These are phyloP conservation scores for Stephania yunnanensis DNA, from an alignment of 164 flowering plant genomes.

Conservation along the genomic window DNA sequence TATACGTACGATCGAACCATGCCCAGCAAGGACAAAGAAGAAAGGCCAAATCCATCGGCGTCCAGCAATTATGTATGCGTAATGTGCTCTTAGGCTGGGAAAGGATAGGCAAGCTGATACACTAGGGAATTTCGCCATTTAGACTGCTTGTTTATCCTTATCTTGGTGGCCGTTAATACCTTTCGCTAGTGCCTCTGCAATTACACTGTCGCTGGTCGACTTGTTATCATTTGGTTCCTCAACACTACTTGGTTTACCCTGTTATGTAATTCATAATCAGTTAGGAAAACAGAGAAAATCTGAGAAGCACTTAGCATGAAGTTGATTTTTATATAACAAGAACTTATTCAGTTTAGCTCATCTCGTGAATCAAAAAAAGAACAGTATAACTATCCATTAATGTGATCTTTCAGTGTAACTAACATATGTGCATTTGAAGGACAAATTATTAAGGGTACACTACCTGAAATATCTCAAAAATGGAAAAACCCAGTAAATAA, in stretches of 20 bases:
- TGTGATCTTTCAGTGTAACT: neutral
- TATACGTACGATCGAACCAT: neutral
- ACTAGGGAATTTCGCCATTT: neutral
- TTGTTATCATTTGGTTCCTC: constrained; percentile 24
- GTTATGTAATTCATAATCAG: constrained; percentile 9
- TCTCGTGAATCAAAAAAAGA: too few species aligned
- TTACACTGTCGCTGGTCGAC: constrained; percentile 5
- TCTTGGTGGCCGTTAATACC: constrained; percentile 24
- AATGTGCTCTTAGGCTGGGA: neutral
- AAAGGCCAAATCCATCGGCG: neutral
- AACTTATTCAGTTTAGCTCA: neutral
- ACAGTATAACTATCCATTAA: neutral
- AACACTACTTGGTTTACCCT: constrained; percentile 31
- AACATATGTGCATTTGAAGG: neutral
- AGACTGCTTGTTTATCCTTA: constrained; percentile 7
- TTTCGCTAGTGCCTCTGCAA: constrained; percentile 14
- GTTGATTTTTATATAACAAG: neutral
- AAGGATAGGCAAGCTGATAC: neutral
- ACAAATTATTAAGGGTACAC: neutral
- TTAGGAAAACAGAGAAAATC: neutral
- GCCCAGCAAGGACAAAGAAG: neutral
- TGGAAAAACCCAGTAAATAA: neutral
- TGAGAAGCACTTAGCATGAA: neutral
- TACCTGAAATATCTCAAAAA: neutral
- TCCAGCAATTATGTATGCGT: neutral